Evolutionary conservation across 768 basidiomycete species (phyloP).

Genomic region (Termitomyces sp.): DNA sequence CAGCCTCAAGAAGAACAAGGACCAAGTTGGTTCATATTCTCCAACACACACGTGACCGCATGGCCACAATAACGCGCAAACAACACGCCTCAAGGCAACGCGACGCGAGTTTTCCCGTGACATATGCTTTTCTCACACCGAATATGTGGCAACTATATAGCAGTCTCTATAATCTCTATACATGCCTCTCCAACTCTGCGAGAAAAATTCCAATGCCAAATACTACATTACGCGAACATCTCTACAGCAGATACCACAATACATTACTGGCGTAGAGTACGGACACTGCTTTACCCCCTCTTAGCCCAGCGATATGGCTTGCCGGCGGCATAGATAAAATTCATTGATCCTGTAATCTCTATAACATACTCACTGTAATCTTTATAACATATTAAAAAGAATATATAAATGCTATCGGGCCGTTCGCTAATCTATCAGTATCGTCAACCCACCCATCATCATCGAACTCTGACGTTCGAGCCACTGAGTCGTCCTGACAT

Average conservation of each 20-base stretch:
- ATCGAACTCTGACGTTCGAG: not conserved
- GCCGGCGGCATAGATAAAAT: too few species aligned
- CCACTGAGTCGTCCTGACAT: not conserved
- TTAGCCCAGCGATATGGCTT: too few species aligned
- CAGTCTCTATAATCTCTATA: not conserved
- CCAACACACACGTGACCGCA: slow-evolving; percentile 27
- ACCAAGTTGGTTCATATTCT: slow-evolving; percentile 15
- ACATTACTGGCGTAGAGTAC: too few species aligned
- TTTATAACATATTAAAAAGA: not conserved
- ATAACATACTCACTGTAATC: not conserved
- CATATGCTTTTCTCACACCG: slow-evolving; percentile 7
- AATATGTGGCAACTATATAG: not conserved
- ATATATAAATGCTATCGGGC: not conserved
- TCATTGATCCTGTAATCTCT: not conserved
- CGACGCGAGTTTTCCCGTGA: slow-evolving; percentile 23
- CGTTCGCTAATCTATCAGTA: too few species aligned
- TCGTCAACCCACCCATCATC: not conserved
- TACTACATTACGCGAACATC: too few species aligned
- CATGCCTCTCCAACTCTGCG: too few species aligned
- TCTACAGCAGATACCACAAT: too few species aligned
- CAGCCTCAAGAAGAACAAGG: slow-evolving; percentile 31
- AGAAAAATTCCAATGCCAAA: too few species aligned
- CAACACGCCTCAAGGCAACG: slow-evolving; percentile 23
- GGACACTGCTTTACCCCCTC: too few species aligned
- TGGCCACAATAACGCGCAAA: slow-evolving; percentile 25